Base-by-base conservation (phyloP, 176 grass and related monocot species). In the Eleusine coracana region DNA sequence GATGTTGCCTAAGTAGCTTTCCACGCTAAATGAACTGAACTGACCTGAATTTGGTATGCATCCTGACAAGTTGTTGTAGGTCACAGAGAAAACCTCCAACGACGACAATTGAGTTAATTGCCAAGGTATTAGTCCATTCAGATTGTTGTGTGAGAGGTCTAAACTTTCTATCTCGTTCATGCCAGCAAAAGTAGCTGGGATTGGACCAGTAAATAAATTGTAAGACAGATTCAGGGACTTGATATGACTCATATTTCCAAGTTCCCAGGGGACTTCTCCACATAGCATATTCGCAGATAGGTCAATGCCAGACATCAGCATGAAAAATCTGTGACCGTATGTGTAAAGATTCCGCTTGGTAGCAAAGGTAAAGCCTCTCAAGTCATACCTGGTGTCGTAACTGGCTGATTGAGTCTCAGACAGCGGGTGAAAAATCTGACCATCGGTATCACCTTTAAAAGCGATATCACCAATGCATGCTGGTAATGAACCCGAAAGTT, bases 81-180 rank as follows among this genome's bases (percentile, higher is more conserved):
- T 31, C 36, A 75, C 73, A 3, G 52, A 59, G 34, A 75, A 75
- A 51, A 41, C 52, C 20, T 1, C 73, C 52, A 75, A 14, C 10
- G 12, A 38, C 52, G 4, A 75, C 12, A 75, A 54, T 10, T 11
- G 55, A 36, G 73, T 40, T 40, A 75, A 36, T 37, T 75, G 73
- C 73, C 10, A 75, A 15, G 73, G 73, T 15, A 75, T 75, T 6
- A 51, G 7, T 39, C 73, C 52, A 51, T 55, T 14, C 80, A 81
- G 5, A 46, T 84, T 39, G 66, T 50, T 88, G 74, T 88, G 41
- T 40, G 86, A 84, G 7, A 88, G 17, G 21, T 88, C 86, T 20
- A 88, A 73, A 38, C 86, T 88, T 63, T 79, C 73, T 7, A 88
- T 78, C 12, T 73, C 72, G 4, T 13, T 12, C 54, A 88, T 71